A percentile compares a stretch with the other conserved stretches of the same genome.
Conservation (phyloP, 192 early-diverging fungal species). For the Rhizophagus sp. region DNA sequence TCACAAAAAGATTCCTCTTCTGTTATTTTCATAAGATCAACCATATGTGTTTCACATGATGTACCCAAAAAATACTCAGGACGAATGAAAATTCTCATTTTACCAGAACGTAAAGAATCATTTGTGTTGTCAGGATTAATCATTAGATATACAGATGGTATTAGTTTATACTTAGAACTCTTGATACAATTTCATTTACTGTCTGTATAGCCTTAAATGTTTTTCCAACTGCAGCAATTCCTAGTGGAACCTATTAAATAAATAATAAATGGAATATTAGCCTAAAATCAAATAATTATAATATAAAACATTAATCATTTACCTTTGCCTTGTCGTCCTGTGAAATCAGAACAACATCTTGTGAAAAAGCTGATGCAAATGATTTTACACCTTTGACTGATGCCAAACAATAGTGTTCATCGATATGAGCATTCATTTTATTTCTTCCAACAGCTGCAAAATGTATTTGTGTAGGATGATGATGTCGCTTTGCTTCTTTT, state of each 20-base stretch:
- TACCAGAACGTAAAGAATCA: too few relatives aligned
- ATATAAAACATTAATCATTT: too few relatives aligned
- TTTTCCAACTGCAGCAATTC: not conserved
- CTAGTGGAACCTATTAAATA: not conserved
- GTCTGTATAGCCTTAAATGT: conserved; percentile 1
- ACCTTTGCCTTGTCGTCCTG: conserved; percentile 15
- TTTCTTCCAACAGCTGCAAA: not conserved
- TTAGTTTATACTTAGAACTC: too few relatives aligned
- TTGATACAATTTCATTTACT: not conserved
- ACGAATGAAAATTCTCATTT: too few relatives aligned
- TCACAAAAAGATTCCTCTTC: too few relatives aligned
- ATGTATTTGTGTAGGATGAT: not conserved
- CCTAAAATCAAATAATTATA: too few relatives aligned
- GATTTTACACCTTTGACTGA: not conserved
- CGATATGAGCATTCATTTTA: not conserved
- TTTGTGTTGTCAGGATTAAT: too few relatives aligned
- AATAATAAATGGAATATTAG: too few relatives aligned
- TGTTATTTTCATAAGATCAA: too few relatives aligned
- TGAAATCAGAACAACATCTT: not conserved
- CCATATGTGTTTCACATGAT: too few relatives aligned
- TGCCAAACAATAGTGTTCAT: conserved; percentile 15
- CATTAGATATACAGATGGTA: too few relatives aligned
- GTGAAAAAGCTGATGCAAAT: not conserved
- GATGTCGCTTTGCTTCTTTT: not conserved
- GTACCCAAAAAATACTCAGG: too few relatives aligned